Evolutionary conservation across 805 yeast genomes (phyloP), one percentile per base, ranked within the genome.

Genomic region (Metschnikowia kunwiensis): DNA sequence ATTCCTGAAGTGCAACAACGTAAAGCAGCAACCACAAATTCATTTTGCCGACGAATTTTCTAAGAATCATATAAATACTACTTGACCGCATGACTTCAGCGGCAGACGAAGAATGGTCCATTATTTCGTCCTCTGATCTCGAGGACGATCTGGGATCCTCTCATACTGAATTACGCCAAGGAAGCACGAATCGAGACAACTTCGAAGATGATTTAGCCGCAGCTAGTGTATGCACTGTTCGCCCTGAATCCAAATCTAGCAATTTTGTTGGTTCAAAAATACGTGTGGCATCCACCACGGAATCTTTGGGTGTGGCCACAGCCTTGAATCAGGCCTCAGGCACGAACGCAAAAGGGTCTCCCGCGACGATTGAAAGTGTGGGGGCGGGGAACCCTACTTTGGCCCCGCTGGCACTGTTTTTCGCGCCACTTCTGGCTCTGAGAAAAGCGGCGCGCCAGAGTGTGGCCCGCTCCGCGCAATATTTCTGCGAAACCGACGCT

Each of bases 31-130:
- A n/a, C n/a, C n/a, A n/a, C n/a, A n/a, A n/a, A n/a, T n/a, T n/a
- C n/a, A n/a, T n/a, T n/a, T n/a, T n/a, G n/a, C n/a, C n/a, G n/a
- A n/a, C n/a, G n/a, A n/a, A n/a, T n/a, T n/a, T n/a, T n/a, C n/a
- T n/a, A n/a, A n/a, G n/a, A n/a, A n/a, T n/a, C n/a, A n/a, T n/a
- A n/a, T n/a, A n/a, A n/a, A n/a, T n/a, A n/a, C n/a, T n/a, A 17
- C n/a, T 12, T 24, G 17, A 7, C 16, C 1, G 8, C 6, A 36
- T 34, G 24, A 16, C 31, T 10, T 25, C 34, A 20, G 32, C 42
- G 14, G 42, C 50, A 20, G 72, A 67, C 30, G 73, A 68, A 51
- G 73, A 68, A 30, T 68, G 73, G 73, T 59, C 72, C 5, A 61
- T 68, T 26, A 68, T 68, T 14, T 63, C 70, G 7, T 66, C 72